Base-by-base conservation (phyloP, 176 grass and related monocot genomes). In the Oryza australiensis region DNA sequence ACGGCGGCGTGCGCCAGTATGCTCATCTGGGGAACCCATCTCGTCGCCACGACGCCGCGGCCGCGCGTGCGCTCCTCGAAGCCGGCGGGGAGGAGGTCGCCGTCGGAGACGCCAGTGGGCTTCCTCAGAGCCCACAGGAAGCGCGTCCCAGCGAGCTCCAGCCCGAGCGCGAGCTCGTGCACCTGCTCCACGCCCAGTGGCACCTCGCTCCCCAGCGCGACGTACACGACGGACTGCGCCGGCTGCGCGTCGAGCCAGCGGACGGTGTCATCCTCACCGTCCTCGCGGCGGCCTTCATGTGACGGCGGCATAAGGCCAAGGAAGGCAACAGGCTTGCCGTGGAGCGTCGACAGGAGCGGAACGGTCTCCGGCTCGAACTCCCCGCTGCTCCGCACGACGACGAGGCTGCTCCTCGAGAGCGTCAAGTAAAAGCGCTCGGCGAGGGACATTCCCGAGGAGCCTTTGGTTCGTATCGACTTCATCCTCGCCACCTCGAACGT, bases 121-220 rank as follows among this genome's bases (percentile, higher is more conserved):
- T 49, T 84, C 46, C 92, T 82, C 0, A 91, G 75, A 0, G 81
- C 92, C 89, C 87, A 91, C 29, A 94, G 80, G 74, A 91, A 94
- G 27, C 43, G 80, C 38, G 77, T 53, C 34, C 70, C 55, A 20
- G 87, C 80, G 26, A 87, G 84, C 67, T 91, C 86, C 15, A 91
- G 76, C 0, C 84, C 92, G 0, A 82, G 27, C 1, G 92, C 89
- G 18, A 94, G 62, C 35, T 94, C 89, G 10, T 69, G 79, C 29
- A 87, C 38, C 10, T 57, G 70, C 60, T 91, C 80, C 1, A 18
- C 62, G 4, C 71, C 28, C n/a, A 91, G 69, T 18, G 62, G 60
- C 1, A 40, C 92, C 75, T 94, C 92, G 3, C 80, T 91, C 0
- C 92, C 94, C 0, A 94, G 62, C 15, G 92, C 86, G 40, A 91